Base-by-base conservation (phyloP, 257 asterid genomes). In the Mitragyna speciosa region DNA sequence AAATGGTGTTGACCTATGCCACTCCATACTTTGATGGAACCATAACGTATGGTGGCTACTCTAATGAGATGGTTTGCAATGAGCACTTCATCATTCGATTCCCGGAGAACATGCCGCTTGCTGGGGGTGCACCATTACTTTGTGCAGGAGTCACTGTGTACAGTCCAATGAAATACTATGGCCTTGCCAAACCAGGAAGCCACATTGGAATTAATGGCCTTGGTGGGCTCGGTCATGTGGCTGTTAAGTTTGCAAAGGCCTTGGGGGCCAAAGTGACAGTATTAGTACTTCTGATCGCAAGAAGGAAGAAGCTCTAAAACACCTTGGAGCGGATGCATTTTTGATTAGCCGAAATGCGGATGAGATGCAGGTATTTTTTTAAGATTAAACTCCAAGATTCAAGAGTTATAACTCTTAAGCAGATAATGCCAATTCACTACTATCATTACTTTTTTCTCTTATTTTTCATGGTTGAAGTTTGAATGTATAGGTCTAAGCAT, bases 151-250 rank as follows among this genome's bases (percentile, higher is more conserved):
- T 82, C 16, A 88, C 90, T 52, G 82, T 82, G 30, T 88, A 84
- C 83, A 85, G 89, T 51, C 92, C 90, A 0, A 41, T 87, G 83
- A 89, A 74, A 82, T 81, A 82, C 73, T 85, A 63, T 33, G 89
- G 85, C n/a, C 81, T 89, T 14, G 88, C 84, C 68, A 78, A 87
- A 78, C 90, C 89, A 0, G 90, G 92, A 16, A 64, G 72, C 47
- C 78, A 82, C 33, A 80, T 87, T 2, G 92, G 92, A 5, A 79
- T 89, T 20, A 84, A 83, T 11, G 92, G 92, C 12, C 90, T 89
- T 41, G 92, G 92, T 14, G 92, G 92, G 31, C 82, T 89, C 26
- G 89, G 89, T 20, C 91, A 88, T 43, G 82, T 88, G 70, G 81
- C 87, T 33, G 88, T 88, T 22, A 88, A 86, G 74, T 88, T 88